These are phyloP conservation scores for Peronosclerospora sorghi DNA, from an alignment of 352 stramenopile genomes.

Conservation along the genomic window DNA sequence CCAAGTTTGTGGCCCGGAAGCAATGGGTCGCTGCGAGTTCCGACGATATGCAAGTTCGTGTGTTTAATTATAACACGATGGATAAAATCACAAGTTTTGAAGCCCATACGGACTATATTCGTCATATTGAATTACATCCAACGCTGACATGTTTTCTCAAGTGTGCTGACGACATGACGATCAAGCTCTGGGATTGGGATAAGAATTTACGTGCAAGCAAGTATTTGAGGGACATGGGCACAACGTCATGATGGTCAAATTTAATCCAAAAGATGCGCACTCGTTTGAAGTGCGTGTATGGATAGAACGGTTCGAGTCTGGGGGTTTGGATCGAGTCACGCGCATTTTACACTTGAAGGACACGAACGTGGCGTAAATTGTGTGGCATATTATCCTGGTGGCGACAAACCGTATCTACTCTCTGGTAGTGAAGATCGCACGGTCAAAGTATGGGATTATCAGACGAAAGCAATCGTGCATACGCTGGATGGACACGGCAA, in stretches of 20 bases:
- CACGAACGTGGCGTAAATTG: conserved; percentile 98
- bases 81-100: conserved; percentile 94
- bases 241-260: conserved; percentile 99
- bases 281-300: conserved; percentile 95
- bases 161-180: conserved; percentile 97
- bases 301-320: conserved; percentile 96
- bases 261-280: conserved; percentile 99
- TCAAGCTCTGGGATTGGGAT: conserved; percentile 99
- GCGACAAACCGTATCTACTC: conserved; percentile 98
- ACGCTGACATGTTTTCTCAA: conserved; percentile 93
- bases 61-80: conserved; percentile 99
- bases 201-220: conserved; percentile 71
- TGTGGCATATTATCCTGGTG: conserved; percentile 97
- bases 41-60: conserved; percentile 95
- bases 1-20: conserved; percentile 93
- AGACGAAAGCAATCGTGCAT: conserved; percentile 99
- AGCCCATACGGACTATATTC: conserved; percentile 98
- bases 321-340: conserved; percentile 85
- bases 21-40: conserved; percentile 93
- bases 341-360: conserved; percentile 87
- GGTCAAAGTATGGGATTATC: conserved; percentile 99
- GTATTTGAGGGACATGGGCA: conserved; percentile 91
- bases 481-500: conserved; percentile 97
- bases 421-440: conserved; percentile 94
- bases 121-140: conserved; percentile 93